Evolutionary conservation across 2,329 filamentous ascomycete genomes (phyloP), one percentile per base, ranked within the genome.

Genomic region (Fusarium pseudoanthophilum): DNA sequence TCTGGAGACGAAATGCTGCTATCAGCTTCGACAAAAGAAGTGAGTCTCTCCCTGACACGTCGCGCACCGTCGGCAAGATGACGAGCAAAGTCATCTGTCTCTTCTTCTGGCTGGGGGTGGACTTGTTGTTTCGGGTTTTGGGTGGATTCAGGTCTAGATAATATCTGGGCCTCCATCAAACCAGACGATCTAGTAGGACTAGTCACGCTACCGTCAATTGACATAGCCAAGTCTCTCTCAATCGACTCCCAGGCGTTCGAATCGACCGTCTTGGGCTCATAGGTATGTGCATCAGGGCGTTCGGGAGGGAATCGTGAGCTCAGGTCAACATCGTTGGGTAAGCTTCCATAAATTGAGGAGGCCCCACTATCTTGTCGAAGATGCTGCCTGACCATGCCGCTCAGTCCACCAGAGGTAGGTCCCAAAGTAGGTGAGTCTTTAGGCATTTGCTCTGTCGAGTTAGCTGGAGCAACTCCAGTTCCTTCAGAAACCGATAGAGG

Each of bases 311-410:
- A 79, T 26, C 77, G 70, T 4, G 74, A 72, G 10, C 75, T 65
- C 18, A 78, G n/a, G 70, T 82, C 52, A 72, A 79, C 40, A 72
- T 83, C 70, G 78, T 81, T 45, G 81, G 83, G 15, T 84, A 84
- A 30, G 82, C 83, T 63, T 32, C 89, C 90, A 74, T 94, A 94
- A 32, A 96, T 87, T 0, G 94, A 97, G 2, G 95, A 98, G 20
- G 90, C 88, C 66, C 92, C 92, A 82, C 95, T 98, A 72, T 92
- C 90, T 39, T 90, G 90, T 57, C 96, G 91, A 45, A 98, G 84
- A 84, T 98, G 96, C 70, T 95, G 92, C 37, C 92, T 90, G 51
- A 97, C 91, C 85, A 97, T 89, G 4, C 92, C 93, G 77, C 92
- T 95, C 21, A 98, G 85, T 5, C 76, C 76, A 2, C 93, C 94